These are phyloP conservation scores for Apium graveolens DNA, from an alignment of 129 eudicot species.

Conservation along the genomic window DNA sequence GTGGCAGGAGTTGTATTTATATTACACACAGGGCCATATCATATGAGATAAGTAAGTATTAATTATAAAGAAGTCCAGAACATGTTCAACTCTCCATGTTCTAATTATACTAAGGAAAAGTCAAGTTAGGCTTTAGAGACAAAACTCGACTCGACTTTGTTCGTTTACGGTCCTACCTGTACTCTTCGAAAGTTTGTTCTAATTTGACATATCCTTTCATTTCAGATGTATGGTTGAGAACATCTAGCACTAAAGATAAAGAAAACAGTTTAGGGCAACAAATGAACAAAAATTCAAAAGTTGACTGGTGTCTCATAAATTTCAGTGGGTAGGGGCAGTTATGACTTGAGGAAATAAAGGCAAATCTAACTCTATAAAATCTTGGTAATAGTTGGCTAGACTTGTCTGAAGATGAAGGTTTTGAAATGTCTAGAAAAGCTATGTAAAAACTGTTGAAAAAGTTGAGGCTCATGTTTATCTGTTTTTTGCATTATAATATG, in stretches of 20 bases:
- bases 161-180: background rate
- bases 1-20: background rate
- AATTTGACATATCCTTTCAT: background rate
- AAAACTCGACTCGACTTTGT: background rate
- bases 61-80: background rate
- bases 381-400: slow-evolving; percentile 1
- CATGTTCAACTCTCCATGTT: background rate
- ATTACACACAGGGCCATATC: background rate
- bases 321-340: slow-evolving; percentile 13
- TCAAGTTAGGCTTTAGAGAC: background rate
- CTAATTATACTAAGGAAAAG: background rate
- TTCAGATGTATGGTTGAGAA: background rate
- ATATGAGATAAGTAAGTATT: background rate
- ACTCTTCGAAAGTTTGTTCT: background rate
- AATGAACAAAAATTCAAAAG: background rate
- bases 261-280: background rate
- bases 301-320: slow-evolving; percentile 6
- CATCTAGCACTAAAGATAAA: background rate
- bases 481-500: background rate
- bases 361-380: background rate
- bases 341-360: slow-evolving; percentile 1
- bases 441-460: background rate
- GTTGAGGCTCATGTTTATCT: background rate
- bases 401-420: background rate
- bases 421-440: slow-evolving; percentile 1